Evolutionary conservation across 768 basidiomycete species (phyloP).

Genomic region (Boletus subparvulus): DNA sequence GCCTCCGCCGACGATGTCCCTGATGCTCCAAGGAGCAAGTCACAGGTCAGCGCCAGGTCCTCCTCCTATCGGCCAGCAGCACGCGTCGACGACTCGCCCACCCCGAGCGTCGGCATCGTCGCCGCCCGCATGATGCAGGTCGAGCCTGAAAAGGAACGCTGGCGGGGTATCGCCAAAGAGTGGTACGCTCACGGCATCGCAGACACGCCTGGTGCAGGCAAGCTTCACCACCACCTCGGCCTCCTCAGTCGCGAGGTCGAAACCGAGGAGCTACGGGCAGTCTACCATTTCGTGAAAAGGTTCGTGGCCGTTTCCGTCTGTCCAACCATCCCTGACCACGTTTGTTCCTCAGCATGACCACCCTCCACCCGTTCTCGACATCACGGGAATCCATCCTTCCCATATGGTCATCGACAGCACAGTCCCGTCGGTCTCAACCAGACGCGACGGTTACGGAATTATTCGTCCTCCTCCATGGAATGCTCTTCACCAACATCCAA

Average conservation of each 20-base stretch:
- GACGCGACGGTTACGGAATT: constrained; percentile 75
- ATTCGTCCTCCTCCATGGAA: constrained; percentile 91
- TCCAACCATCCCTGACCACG: constrained; percentile 3
- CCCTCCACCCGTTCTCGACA: constrained; percentile 80
- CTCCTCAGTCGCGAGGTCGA: constrained; percentile 81
- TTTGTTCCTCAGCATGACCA: constrained; percentile 67
- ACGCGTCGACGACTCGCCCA: constrained; percentile 62
- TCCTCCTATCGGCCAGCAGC: constrained; percentile 51
- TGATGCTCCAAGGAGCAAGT: constrained; percentile 39
- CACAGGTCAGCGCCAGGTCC: constrained; percentile 23
- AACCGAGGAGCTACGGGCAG: constrained; percentile 75
- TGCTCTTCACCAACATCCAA: constrained; percentile 95
- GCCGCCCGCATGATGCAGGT: constrained; percentile 82
- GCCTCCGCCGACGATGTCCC: constrained; percentile 25
- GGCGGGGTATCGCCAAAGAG: constrained; percentile 84
- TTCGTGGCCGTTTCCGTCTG: constrained; percentile 33
- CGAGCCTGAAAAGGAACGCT: constrained; percentile 89
- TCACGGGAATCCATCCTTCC: constrained; percentile 89
- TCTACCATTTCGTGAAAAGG: constrained; percentile 97
- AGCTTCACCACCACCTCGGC: constrained; percentile 93
- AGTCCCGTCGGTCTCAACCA: constrained; percentile 65
- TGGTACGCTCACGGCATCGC: constrained; percentile 91
- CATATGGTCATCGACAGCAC: constrained; percentile 75
- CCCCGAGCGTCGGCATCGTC: constrained; percentile 79
- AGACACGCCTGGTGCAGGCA: constrained; percentile 90